phyloP scores from a whole-genome alignment of 805 yeast species.

The Sungouiella thailandica region DNA sequence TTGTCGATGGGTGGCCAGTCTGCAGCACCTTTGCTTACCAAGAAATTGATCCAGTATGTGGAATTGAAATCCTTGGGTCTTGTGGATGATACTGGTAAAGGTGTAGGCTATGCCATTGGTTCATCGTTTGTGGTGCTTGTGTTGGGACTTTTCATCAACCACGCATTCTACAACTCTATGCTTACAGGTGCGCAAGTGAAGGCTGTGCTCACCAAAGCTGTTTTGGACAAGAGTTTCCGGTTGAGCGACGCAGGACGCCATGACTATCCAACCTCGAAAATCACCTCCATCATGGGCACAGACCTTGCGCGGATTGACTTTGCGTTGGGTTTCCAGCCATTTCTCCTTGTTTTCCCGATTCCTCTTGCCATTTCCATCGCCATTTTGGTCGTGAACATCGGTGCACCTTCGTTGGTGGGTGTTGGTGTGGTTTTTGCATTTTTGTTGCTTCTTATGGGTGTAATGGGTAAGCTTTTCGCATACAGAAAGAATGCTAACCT shows the following conservation, averaged over 20 bases:
- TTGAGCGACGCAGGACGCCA: slow-evolving; percentile 55
- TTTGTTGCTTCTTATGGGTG: slow-evolving; percentile 39
- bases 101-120: slow-evolving; percentile 38
- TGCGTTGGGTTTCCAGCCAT: slow-evolving; percentile 65
- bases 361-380: slow-evolving; percentile 60
- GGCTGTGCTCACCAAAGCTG: slow-evolving; percentile 64
- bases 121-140: slow-evolving; percentile 24
- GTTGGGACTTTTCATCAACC: slow-evolving; percentile 43
- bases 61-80: slow-evolving; percentile 22
- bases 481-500: slow-evolving; percentile 54
- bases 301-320: slow-evolving; percentile 79
- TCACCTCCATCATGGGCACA: slow-evolving; percentile 76
- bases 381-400: slow-evolving; percentile 61
- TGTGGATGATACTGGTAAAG: slow-evolving; percentile 20
- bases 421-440: slow-evolving; percentile 52
- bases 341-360: slow-evolving; percentile 58
- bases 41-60: slow-evolving; percentile 34
- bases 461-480: slow-evolving; percentile 45
- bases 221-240: slow-evolving; percentile 62
- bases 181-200: slow-evolving; percentile 67
- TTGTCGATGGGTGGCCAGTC: slow-evolving; percentile 23
- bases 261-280: slow-evolving; percentile 60
- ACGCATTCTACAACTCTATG: slow-evolving; percentile 57
- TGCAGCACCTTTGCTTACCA: slow-evolving; percentile 32
- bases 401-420: slow-evolving; percentile 71